phyloP scores from a whole-genome alignment of 352 stramenopile species.

The Pythium periplocum region DNA sequence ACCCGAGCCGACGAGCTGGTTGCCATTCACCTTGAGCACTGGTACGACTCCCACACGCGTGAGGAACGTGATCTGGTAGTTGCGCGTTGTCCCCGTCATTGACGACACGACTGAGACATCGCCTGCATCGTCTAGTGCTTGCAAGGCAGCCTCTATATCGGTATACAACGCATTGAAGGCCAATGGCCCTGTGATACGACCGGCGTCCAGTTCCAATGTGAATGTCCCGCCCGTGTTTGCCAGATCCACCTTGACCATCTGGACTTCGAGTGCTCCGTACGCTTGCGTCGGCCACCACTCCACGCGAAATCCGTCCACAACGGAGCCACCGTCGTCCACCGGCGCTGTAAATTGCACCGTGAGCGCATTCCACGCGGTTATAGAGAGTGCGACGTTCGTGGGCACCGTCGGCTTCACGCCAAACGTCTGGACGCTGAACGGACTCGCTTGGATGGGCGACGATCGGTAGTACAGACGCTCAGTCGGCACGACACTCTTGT shows the following conservation, averaged over 20 bases:
- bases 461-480: conserved; percentile 84
- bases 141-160: conserved; percentile 75
- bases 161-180: conserved; percentile 45
- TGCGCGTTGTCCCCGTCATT: conserved; percentile 17
- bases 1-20: conserved; percentile 29
- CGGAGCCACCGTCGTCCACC: conserved; percentile 78
- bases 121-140: conserved; percentile 69
- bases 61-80: conserved; percentile 58
- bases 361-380: conserved; percentile 52
- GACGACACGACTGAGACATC: conserved; percentile 69
- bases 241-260: conserved; percentile 83
- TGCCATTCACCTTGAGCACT: conserved; percentile 27
- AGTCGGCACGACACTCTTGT: conserved; percentile 78
- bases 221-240: conserved; percentile 81
- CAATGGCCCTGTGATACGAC: conserved; percentile 47
- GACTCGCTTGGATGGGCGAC: conserved; percentile 46
- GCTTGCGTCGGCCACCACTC: conserved; percentile 75
- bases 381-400: conserved; percentile 29
- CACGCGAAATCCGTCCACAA: conserved; percentile 81
- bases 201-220: conserved; percentile 52
- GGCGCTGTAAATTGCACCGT: conserved; percentile 83
- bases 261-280: conserved; percentile 54
- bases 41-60: conserved; percentile 33
- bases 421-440: conserved; percentile 50
- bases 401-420: conserved; percentile 57